Evolutionary conservation across 139 green algal species (phyloP).

Genomic region (Limnomonas spitsbergensis): DNA sequence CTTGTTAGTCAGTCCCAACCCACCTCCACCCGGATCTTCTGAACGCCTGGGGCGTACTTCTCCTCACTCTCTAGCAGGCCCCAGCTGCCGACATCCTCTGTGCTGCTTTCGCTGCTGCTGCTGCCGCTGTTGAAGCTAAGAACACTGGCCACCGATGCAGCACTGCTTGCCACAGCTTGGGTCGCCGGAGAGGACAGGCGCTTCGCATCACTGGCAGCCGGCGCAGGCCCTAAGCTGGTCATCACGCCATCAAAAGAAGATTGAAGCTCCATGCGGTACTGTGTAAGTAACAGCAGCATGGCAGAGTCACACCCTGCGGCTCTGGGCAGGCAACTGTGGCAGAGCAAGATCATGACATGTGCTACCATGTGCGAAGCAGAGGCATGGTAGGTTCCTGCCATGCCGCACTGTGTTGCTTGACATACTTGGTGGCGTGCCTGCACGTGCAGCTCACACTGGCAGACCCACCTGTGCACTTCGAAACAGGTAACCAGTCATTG

Average conservation of each 20-base stretch:
- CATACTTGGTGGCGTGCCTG: no score
- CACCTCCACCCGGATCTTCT: slow-evolving; percentile 54
- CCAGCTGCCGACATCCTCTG: slow-evolving; percentile 6
- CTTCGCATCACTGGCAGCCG: no score
- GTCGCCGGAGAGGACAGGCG: background rate
- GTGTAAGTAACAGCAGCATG: background rate
- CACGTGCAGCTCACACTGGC: no score
- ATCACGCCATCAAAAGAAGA: no score
- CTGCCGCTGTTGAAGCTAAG: slow-evolving; percentile 16
- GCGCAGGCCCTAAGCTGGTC: background rate
- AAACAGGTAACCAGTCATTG: slow-evolving; percentile 87
- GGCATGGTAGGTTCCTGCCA: background rate
- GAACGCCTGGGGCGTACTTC: slow-evolving; percentile 58
- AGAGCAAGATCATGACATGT: background rate
- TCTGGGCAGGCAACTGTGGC: background rate
- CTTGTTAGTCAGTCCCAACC: background rate
- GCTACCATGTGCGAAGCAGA: background rate
- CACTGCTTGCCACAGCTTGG: background rate
- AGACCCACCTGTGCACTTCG: slow-evolving; percentile 56
- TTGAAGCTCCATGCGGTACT: slow-evolving; percentile 71
- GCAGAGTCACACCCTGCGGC: no score
- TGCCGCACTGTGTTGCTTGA: no score
- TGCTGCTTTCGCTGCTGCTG: slow-evolving; percentile 13
- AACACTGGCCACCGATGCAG: background rate
- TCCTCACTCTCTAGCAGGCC: background rate